phyloP scores from a whole-genome alignment of 2,329 filamentous ascomycete species.

The Cladosporium sp. region DNA sequence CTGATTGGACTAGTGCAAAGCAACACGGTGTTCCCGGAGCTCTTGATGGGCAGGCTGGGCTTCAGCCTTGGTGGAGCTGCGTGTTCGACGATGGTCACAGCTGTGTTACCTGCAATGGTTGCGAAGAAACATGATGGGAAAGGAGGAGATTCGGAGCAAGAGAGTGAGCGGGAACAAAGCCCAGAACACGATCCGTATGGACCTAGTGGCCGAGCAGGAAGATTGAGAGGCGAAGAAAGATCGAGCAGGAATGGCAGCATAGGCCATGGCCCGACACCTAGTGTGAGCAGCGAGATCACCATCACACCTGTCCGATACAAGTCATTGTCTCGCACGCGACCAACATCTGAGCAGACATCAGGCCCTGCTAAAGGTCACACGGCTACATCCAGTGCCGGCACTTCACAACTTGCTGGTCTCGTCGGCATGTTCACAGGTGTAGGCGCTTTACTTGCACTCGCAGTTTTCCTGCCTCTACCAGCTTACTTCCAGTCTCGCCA shows the following conservation, averaged over 20 bases:
- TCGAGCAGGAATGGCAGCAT: slow-evolving; percentile 37
- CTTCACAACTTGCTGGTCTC: slow-evolving; percentile 71
- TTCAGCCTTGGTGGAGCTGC: slow-evolving; percentile 94
- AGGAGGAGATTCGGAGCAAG: slow-evolving; percentile 18
- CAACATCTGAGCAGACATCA: slow-evolving; percentile 12
- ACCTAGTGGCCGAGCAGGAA: slow-evolving; percentile 25
- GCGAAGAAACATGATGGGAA: slow-evolving; percentile 38
- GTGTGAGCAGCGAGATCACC: slow-evolving; percentile 71
- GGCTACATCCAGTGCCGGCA: slow-evolving; percentile 13
- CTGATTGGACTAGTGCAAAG: slow-evolving; percentile 83
- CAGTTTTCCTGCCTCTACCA: slow-evolving; percentile 82
- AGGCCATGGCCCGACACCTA: slow-evolving; percentile 63
- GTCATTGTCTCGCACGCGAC: slow-evolving; percentile 31
- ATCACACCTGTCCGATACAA: slow-evolving; percentile 64
- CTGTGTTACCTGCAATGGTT: slow-evolving; percentile 73
- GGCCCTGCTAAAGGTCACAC: background rate
- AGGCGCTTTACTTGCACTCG: slow-evolving; percentile 81
- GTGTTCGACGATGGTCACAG: slow-evolving; percentile 89
- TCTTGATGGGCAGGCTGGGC: slow-evolving; percentile 78
- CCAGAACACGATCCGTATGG: slow-evolving; percentile 22
- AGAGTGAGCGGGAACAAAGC: slow-evolving; percentile 22
- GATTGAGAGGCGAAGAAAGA: slow-evolving; percentile 28
- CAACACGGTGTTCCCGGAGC: slow-evolving; percentile 80
- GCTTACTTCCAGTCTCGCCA: slow-evolving; percentile 73
- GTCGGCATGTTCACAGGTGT: slow-evolving; percentile 92